phyloP scores from a whole-genome alignment of 768 basidiomycete species.

The Kwoniella europaea region DNA sequence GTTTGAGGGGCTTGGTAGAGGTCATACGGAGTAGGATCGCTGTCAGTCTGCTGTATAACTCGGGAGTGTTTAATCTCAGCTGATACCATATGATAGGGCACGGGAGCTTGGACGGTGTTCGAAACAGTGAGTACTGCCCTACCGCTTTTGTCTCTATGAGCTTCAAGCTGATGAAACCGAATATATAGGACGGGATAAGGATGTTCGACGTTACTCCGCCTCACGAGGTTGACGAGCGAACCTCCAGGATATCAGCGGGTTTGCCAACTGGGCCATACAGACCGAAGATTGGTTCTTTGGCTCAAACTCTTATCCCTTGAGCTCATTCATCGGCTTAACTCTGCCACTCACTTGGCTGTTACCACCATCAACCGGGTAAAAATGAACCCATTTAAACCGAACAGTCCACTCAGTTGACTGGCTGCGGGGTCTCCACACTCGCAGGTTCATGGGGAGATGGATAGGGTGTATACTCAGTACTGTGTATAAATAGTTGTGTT shows the following conservation, averaged over 20 bases:
- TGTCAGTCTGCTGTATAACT: conserved; percentile 32
- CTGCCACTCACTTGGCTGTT: too few relatives aligned
- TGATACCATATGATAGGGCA: conserved; percentile 24
- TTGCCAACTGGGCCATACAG: conserved; percentile 29
- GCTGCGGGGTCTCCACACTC: neutral
- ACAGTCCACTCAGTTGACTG: conserved; percentile 5
- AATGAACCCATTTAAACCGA: neutral
- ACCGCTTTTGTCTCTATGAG: neutral
- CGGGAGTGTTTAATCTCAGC: neutral
- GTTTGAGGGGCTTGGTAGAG: conserved; percentile 51
- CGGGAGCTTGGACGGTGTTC: conserved; percentile 45
- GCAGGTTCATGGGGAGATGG: too few relatives aligned
- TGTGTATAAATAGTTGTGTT: neutral
- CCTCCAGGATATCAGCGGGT: conserved; percentile 39
- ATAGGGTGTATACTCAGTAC: too few relatives aligned
- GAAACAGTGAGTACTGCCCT: conserved; percentile 43
- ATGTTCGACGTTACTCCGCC: conserved; percentile 41
- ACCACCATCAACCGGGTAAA: conserved; percentile 7
- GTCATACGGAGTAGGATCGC: conserved; percentile 51
- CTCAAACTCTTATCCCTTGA: conserved; percentile 34
- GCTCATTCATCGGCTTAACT: too few relatives aligned
- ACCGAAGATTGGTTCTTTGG: conserved; percentile 33
- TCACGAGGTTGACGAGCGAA: conserved; percentile 43
- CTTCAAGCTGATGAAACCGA: neutral
- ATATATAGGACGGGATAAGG: conserved; percentile 41